A percentile compares a stretch with the other conserved stretches of the same genome.
Evolutionary conservation across 1,284 basidiomycete genomes (phyloP).

Genomic region (Leccinum ambiguum): DNA sequence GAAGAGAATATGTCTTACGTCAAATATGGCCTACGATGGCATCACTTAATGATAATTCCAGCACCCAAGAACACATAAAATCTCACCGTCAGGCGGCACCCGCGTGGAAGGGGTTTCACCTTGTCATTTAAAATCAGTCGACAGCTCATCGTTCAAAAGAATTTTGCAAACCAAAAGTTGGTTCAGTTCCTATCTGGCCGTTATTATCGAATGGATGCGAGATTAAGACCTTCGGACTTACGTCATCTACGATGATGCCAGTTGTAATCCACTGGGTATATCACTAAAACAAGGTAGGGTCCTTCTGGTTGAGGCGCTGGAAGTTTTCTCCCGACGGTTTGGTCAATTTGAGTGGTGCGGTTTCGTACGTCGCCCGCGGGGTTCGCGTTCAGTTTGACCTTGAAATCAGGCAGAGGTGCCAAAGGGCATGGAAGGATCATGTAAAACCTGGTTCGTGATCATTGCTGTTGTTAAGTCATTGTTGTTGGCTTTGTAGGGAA

Average conservation of each 20-base stretch:
- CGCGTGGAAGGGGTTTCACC: conserved; percentile 58
- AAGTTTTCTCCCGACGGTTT: conserved; percentile 44
- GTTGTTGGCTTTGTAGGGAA: conserved; percentile 38
- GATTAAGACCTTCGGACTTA: conserved; percentile 35
- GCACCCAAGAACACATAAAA: background rate
- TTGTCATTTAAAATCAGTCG: conserved; percentile 25
- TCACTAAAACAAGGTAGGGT: conserved; percentile 37
- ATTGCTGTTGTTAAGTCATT: conserved; percentile 11
- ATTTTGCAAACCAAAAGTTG: conserved; percentile 49
- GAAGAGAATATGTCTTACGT: conserved; percentile 43
- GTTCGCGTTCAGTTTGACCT: conserved; percentile 48
- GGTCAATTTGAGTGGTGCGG: conserved; percentile 48
- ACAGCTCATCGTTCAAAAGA: background rate
- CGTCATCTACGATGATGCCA: conserved; percentile 79
- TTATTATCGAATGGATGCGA: conserved; percentile 4
- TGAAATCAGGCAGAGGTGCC: conserved; percentile 52
- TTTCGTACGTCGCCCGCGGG: conserved; percentile 48
- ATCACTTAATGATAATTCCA: background rate
- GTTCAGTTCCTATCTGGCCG: conserved; percentile 51
- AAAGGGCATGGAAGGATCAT: conserved; percentile 43
- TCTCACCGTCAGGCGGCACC: conserved; percentile 71
- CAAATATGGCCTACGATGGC: conserved; percentile 58
- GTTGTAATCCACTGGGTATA: conserved; percentile 80
- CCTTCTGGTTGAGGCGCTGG: conserved; percentile 39
- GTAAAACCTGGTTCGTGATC: conserved; percentile 42